Base-by-base conservation (phyloP, 176 grass and related monocot genomes). In the Thinopyrum elongatum region DNA sequence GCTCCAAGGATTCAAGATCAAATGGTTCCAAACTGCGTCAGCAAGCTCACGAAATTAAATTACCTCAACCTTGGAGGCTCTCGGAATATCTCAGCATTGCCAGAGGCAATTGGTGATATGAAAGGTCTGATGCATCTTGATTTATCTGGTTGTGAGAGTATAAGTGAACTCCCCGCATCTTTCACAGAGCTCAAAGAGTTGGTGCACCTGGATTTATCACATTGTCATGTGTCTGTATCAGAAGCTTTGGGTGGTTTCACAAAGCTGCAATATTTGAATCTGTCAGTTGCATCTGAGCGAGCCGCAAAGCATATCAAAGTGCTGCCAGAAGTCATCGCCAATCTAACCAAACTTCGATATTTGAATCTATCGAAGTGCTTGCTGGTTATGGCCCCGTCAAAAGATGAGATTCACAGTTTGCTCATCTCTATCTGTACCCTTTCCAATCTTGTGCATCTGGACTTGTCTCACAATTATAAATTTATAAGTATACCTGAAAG, bases 161-260 rank as follows among this genome's bases (percentile, higher is more conserved):
- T 85, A 28, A 0, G 0, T 6, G 3, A 57, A 53, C 2, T 85
- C 0, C 83, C 83, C 9, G 0, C 2, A 10, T 77, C 62, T 6
- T 28, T 85, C 2, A 0, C 0, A 3, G 4, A 75, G 8, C 87
- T 89, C 0, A 70, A 49, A 4, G 2, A 53, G 2, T 21, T 85
- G 66, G 26, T 63, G 5, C 29, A 79, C 76, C 49, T 89, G 14
- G 33, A 89, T 60, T 59, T 84, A 7, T 76, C 82, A 35, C 0
- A 59, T 9, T 84, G 82, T n/a, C n/a, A 35, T 4, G 3, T 25
- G n/a, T 63, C 8, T 26, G 2, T 64, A 64, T 5, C 61, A 64
- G 25, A 64, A 64, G 22, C 12, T 19, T 29, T 76, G 13, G 25
- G 73, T 21, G 14, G 46, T 6, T 23, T 76, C 3, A 76, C 23